A percentile compares a stretch with the other conserved stretches of the same genome.
These are phyloP conservation scores for Melaleuca alternifolia DNA, from an alignment of 345 rosid species.

Conservation along the genomic window DNA sequence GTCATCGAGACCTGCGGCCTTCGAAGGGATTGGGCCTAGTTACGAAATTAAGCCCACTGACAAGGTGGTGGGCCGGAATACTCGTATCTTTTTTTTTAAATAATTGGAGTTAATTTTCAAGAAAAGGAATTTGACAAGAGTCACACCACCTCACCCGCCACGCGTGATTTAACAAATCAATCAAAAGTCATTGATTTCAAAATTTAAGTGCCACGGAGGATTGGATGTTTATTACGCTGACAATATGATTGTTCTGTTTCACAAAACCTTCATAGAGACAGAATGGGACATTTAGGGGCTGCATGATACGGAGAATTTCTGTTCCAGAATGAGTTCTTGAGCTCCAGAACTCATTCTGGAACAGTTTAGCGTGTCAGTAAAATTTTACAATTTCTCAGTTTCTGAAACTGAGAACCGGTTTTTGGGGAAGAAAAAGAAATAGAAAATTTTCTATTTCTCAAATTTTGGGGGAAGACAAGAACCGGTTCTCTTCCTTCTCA, in stretches of 20 bases:
- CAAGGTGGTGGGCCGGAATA: background rate
- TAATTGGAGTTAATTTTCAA: background rate
- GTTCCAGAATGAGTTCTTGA: too few relatives aligned
- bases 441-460: too few relatives aligned
- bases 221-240: background rate
- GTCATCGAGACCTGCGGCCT: background rate
- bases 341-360: too few relatives aligned
- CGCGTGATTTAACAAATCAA: background rate
- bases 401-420: too few relatives aligned
- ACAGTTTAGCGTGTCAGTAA: too few relatives aligned
- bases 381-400: too few relatives aligned
- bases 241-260: background rate
- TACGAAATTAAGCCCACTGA: background rate
- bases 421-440: too few relatives aligned
- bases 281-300: too few relatives aligned
- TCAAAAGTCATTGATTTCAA: background rate
- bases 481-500: too few relatives aligned
- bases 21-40: background rate
- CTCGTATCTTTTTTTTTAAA: background rate
- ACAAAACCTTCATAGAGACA: too few relatives aligned
- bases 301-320: too few relatives aligned
- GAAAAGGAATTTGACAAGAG: background rate
- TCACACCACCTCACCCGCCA: background rate
- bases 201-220: background rate
- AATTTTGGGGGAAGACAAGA: too few relatives aligned